Percentiles rank a stretch among this genome's conserved stretches.
These are phyloP conservation scores for Hyphopichia burtonii DNA, from an alignment of 1,139 yeast species.

Conservation along the genomic window DNA sequence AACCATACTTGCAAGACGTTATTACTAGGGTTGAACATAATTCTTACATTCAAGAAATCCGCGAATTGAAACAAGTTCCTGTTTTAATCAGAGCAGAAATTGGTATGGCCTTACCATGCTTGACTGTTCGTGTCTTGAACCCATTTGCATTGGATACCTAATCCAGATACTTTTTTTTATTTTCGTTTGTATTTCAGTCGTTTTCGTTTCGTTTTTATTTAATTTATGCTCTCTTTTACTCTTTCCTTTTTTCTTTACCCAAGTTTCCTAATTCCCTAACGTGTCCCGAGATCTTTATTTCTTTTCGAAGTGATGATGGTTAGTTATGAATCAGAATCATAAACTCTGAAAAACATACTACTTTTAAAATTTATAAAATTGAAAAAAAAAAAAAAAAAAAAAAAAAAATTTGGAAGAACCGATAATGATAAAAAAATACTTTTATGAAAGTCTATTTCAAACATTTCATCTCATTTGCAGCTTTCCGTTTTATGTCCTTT, in stretches of 20 bases:
- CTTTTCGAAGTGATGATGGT: background rate
- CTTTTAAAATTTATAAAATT: background rate
- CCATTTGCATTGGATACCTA: constrained; percentile 52
- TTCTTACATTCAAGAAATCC: constrained; percentile 72
- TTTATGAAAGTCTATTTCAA: background rate
- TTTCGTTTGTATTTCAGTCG: background rate
- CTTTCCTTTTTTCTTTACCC: background rate
- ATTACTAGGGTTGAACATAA: constrained; percentile 62
- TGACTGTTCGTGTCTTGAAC: constrained; percentile 89
- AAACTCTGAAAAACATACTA: background rate
- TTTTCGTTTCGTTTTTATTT: background rate
- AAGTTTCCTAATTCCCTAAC: background rate
- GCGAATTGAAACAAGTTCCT: constrained; percentile 77
- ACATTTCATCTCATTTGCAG: background rate
- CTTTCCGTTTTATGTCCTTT: background rate
- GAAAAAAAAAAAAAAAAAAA: background rate
- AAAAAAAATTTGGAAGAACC: background rate
- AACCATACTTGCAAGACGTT: constrained; percentile 56
- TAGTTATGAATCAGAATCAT: background rate
- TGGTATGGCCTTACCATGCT: constrained; percentile 93
- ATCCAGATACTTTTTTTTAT: background rate
- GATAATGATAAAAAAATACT: background rate
- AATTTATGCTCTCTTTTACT: background rate
- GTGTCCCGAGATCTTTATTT: background rate
- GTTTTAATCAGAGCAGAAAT: constrained; percentile 86